Percentiles rank a stretch among this genome's conserved stretches.
These are phyloP conservation scores for Erysimum cheiranthoides DNA, from an alignment of 345 rosid species.

Conservation along the genomic window DNA sequence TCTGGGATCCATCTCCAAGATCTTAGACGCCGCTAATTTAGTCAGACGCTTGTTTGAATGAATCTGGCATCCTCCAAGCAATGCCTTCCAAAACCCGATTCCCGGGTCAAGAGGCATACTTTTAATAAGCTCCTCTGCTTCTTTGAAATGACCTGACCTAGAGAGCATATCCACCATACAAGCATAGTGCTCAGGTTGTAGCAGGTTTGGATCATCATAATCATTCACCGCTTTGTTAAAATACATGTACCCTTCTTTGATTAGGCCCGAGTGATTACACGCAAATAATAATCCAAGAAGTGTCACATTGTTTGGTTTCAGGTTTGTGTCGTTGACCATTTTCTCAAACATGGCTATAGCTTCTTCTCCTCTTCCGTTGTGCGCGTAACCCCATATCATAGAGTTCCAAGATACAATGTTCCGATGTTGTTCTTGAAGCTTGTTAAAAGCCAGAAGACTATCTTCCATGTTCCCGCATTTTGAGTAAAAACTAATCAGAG, in stretches of 20 bases:
- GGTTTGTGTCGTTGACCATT: slow-evolving; percentile 48
- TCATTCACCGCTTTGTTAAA: slow-evolving; percentile 53
- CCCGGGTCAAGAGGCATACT: slow-evolving; percentile 73
- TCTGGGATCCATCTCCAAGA: slow-evolving; percentile 67
- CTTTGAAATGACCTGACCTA: slow-evolving; percentile 64
- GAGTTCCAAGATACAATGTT: slow-evolving; percentile 77
- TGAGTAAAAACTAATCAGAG: slow-evolving; percentile 77
- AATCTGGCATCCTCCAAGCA: slow-evolving; percentile 84
- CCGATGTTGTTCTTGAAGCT: slow-evolving; percentile 46
- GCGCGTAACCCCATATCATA: slow-evolving; percentile 79
- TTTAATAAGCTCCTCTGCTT: slow-evolving; percentile 61
- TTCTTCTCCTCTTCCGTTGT: slow-evolving; percentile 77
- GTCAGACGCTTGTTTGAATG: slow-evolving; percentile 64
- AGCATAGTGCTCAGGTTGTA: slow-evolving; percentile 75
- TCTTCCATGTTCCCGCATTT: slow-evolving; percentile 86
- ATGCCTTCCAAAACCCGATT: slow-evolving; percentile 87
- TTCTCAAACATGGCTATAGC: slow-evolving; percentile 59
- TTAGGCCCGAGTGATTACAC: slow-evolving; percentile 80
- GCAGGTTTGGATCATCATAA: slow-evolving; percentile 44
- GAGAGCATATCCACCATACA: slow-evolving; percentile 85
- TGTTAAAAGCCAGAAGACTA: slow-evolving; percentile 58
- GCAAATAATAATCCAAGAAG: slow-evolving; percentile 76
- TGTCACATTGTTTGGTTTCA: slow-evolving; percentile 68
- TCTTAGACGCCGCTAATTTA: slow-evolving; percentile 58
- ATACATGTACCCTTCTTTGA: slow-evolving; percentile 64